phyloP scores from a whole-genome alignment of 2,329 filamentous ascomycete species.

The Colletotrichum sp. region DNA sequence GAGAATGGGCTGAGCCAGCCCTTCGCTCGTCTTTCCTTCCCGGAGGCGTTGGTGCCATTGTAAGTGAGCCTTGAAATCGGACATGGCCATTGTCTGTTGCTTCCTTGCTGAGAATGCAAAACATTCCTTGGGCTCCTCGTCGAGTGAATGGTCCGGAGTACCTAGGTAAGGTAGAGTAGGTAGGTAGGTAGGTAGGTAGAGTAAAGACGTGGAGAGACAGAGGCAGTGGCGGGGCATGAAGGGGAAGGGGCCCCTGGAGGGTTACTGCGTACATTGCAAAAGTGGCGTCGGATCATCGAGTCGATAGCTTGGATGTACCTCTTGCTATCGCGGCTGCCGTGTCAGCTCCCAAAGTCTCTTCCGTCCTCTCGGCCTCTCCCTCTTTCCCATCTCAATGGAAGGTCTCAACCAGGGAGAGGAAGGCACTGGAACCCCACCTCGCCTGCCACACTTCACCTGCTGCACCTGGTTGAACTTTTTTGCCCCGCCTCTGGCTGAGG shows the following conservation, averaged over 20 bases:
- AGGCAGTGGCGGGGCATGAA: neutral
- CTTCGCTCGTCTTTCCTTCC: neutral
- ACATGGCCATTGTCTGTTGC: neutral
- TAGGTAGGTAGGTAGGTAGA: neutral
- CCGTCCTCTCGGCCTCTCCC: neutral
- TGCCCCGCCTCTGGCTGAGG: conserved; percentile 12
- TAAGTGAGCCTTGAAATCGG: neutral
- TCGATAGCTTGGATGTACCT: neutral
- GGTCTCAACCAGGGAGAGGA: neutral
- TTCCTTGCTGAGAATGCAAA: neutral
- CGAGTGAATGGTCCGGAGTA: no score
- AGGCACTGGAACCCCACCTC: conserved; percentile 8
- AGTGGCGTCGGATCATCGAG: neutral
- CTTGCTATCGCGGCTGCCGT: neutral
- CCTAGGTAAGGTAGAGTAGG: neutral
- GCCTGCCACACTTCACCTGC: conserved; percentile 4
- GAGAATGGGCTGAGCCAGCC: neutral
- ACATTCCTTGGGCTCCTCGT: neutral
- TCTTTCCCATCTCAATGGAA: neutral
- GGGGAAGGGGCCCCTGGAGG: neutral
- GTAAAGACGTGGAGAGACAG: neutral
- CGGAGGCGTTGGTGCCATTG: neutral
- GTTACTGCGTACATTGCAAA: neutral
- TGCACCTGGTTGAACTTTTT: conserved; percentile 9
- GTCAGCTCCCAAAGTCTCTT: neutral